Conservation (phyloP, 345 rosid species). For the Clarkia xantiana region DNA sequence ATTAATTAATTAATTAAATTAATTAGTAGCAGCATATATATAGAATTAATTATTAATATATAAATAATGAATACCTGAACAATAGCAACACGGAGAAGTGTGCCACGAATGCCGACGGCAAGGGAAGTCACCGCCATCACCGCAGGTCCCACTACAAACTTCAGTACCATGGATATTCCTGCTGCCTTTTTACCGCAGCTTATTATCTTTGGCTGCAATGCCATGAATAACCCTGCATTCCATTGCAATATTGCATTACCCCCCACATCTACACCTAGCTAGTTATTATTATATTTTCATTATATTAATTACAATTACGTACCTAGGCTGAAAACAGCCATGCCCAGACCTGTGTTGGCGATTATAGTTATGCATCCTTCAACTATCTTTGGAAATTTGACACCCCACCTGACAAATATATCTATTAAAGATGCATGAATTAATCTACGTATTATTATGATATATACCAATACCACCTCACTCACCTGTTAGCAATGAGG, state of each 20-base stretch:
- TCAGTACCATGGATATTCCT: slow-evolving; percentile 4
- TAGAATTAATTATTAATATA: background rate
- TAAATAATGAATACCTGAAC: slow-evolving; percentile 10
- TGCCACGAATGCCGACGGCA: slow-evolving; percentile 11
- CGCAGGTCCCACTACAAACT: slow-evolving; percentile 13
- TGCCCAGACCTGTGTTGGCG: slow-evolving; percentile 13
- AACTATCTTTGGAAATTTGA: slow-evolving; percentile 10
- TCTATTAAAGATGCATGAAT: background rate
- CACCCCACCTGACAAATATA: slow-evolving; percentile 5
- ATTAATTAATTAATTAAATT: background rate
- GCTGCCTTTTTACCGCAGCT: slow-evolving; percentile 9
- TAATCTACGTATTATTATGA: no score
- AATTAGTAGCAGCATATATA: background rate
- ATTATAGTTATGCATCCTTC: slow-evolving; percentile 8
- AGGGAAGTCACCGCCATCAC: slow-evolving; percentile 12
- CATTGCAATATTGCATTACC: no score
- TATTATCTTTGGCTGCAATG: slow-evolving; percentile 11
- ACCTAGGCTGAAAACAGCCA: slow-evolving; percentile 18
- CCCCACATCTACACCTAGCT: no score
- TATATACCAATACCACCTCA: background rate
- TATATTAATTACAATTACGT: no score
- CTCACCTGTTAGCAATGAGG: slow-evolving; percentile 10
- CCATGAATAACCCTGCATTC: slow-evolving; percentile 16
- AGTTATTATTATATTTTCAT: no score
- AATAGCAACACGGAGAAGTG: slow-evolving; percentile 8